phyloP scores from a whole-genome alignment of 2,329 filamentous ascomycete genomes.

The Botrytis squamosa region DNA sequence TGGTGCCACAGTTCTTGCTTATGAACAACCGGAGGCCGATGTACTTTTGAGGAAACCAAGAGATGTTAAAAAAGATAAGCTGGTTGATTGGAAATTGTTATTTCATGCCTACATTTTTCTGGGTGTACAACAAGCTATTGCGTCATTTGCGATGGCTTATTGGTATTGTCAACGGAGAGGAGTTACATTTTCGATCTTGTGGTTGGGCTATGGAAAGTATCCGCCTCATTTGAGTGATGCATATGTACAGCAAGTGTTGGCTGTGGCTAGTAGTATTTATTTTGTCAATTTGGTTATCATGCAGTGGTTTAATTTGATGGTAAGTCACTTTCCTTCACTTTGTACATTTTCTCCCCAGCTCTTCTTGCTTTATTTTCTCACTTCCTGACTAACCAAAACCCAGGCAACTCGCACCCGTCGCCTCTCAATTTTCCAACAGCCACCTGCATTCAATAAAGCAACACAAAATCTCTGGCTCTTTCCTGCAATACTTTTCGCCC shows the following conservation, averaged over 20 bases:
- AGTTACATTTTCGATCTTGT: constrained; percentile 61
- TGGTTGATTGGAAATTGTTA: constrained; percentile 71
- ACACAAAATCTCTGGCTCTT: constrained; percentile 64
- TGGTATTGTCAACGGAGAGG: constrained; percentile 62
- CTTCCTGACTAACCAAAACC: neutral
- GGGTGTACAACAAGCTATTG: constrained; percentile 59
- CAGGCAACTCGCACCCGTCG: constrained; percentile 57
- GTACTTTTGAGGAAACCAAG: constrained; percentile 67
- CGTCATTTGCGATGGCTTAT: constrained; percentile 62
- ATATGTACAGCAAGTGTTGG: constrained; percentile 48
- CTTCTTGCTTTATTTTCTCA: neutral
- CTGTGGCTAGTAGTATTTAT: constrained; percentile 54
- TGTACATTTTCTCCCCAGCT: too few relatives aligned
- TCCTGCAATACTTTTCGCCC: constrained; percentile 65
- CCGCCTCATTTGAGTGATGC: constrained; percentile 47
- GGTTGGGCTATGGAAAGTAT: constrained; percentile 63
- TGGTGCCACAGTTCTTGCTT: constrained; percentile 69
- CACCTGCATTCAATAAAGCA: constrained; percentile 60
- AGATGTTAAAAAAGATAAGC: constrained; percentile 64
- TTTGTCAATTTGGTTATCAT: constrained; percentile 78
- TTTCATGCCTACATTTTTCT: constrained; percentile 70
- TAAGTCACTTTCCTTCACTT: neutral
- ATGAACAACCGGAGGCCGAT: constrained; percentile 74
- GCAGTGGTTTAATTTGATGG: constrained; percentile 73
- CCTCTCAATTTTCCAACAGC: constrained; percentile 68